Percentiles rank a stretch among this genome's conserved stretches.
phyloP scores from a whole-genome alignment of 768 basidiomycete genomes.

The Pholiota conissans region DNA sequence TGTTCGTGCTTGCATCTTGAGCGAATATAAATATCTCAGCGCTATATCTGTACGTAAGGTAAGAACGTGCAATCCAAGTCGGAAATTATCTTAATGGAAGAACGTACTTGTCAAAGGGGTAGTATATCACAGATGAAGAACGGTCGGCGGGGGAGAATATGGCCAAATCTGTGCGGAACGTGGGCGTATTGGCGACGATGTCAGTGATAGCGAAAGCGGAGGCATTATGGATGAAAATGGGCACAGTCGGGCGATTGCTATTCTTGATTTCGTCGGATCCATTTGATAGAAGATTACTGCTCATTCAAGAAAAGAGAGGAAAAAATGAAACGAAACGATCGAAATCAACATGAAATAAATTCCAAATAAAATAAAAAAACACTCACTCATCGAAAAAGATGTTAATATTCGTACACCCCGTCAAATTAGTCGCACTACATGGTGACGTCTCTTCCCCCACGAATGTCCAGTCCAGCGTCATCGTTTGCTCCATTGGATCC shows the following conservation, averaged over 20 bases:
- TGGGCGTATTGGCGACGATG: conserved; percentile 12
- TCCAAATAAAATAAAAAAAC: too few species aligned
- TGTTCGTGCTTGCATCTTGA: background rate
- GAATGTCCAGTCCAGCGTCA: conserved; percentile 19
- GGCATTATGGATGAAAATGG: background rate
- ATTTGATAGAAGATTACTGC: background rate
- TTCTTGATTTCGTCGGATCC: background rate
- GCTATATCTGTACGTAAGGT: background rate
- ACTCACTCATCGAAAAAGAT: too few species aligned
- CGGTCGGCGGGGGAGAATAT: conserved; percentile 14
- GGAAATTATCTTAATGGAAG: too few species aligned
- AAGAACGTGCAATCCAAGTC: background rate
- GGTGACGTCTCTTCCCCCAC: background rate
- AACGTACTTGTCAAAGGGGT: conserved; percentile 18
- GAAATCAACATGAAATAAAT: conserved; percentile 16
- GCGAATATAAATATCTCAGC: background rate
- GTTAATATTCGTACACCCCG: conserved; percentile 14
- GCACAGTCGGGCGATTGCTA: background rate
- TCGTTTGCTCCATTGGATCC: conserved; percentile 13
- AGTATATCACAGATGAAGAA: conserved; percentile 14
- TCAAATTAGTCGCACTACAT: conserved; percentile 5
- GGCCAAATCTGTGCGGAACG: conserved; percentile 16
- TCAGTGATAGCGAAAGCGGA: conserved; percentile 5
- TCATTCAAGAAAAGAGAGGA: too few species aligned
- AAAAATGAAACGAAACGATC: too few species aligned